Evolutionary conservation across 2,329 filamentous ascomycete genomes (phyloP).

Genomic region (Stagonosporopsis cucurbitacearum): DNA sequence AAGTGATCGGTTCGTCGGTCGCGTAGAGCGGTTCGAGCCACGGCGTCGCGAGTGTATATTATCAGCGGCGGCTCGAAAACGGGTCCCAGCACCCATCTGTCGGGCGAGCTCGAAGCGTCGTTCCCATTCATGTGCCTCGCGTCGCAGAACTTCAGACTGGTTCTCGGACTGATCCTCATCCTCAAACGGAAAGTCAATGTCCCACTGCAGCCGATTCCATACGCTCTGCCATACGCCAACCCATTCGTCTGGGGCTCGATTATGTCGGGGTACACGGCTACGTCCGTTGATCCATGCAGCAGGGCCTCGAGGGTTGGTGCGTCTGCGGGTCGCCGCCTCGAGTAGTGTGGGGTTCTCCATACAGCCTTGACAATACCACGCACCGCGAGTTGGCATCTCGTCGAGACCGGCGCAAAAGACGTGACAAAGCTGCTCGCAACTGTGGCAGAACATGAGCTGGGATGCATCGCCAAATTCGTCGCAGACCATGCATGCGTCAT

Average conservation of each 20-base stretch:
- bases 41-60: constrained; percentile 56
- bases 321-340: constrained; percentile 45
- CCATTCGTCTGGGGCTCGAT: constrained; percentile 57
- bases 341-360: constrained; percentile 48
- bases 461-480: constrained; percentile 81
- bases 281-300: constrained; percentile 42
- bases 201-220: constrained; percentile 77
- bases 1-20: constrained; percentile 40
- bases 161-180: constrained; percentile 66
- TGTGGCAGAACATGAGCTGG: constrained; percentile 86
- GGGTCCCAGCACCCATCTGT: constrained; percentile 75
- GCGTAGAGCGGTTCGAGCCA: constrained; percentile 49
- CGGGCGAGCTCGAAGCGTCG: constrained; percentile 82
- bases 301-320: constrained; percentile 34
- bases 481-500: constrained; percentile 82
- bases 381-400: constrained; percentile 69
- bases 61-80: constrained; percentile 73
- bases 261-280: constrained; percentile 39
- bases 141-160: constrained; percentile 61
- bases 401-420: constrained; percentile 89
- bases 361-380: constrained; percentile 94
- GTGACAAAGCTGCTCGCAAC: constrained; percentile 88
- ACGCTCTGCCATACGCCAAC: constrained; percentile 87
- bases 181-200: constrained; percentile 85
- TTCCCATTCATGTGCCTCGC: constrained; percentile 76